These are phyloP conservation scores for Cladosporium sp. DNA, from an alignment of 2,329 filamentous ascomycete species.

Conservation along the genomic window DNA sequence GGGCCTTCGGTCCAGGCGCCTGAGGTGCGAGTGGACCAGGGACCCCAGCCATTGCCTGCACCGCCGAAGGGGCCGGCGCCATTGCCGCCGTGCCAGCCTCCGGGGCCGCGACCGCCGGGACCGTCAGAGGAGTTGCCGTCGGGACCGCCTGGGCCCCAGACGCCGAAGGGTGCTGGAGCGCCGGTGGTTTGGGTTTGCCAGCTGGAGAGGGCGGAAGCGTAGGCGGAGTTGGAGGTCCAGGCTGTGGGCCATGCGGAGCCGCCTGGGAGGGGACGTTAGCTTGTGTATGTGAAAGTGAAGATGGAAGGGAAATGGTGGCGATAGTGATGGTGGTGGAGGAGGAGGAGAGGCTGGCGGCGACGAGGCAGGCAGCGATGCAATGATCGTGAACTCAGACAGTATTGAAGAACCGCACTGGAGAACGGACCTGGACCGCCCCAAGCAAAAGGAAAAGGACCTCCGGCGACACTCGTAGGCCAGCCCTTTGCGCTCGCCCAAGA, in stretches of 20 bases:
- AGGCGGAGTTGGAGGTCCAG: constrained; percentile 29
- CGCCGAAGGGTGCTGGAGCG: constrained; percentile 32
- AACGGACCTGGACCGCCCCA: constrained; percentile 18
- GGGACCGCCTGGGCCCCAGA: constrained; percentile 11
- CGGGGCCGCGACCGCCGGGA: constrained; percentile 20
- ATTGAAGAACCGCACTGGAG: constrained; percentile 15
- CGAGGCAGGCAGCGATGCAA: constrained; percentile 16
- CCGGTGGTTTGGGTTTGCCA: constrained; percentile 25
- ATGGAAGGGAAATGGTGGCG: neutral
- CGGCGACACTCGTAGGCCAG: constrained; percentile 16
- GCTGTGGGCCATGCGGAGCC: constrained; percentile 32
- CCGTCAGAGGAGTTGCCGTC: neutral
- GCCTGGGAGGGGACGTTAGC: constrained; percentile 11
- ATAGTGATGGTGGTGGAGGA: neutral
- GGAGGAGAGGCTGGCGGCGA: neutral
- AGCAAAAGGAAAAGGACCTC: constrained; percentile 23
- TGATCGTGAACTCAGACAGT: constrained; percentile 3
- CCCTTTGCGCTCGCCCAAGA: constrained; percentile 29
- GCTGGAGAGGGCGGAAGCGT: constrained; percentile 27
- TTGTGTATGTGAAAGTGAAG: neutral
- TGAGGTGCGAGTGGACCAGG: constrained; percentile 31
- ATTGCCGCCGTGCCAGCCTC: constrained; percentile 25
- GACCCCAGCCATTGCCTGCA: constrained; percentile 36
- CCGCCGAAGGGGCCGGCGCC: constrained; percentile 28
- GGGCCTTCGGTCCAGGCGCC: constrained; percentile 38